Conservation (phyloP, 352 stramenopile genomes). For the Phytophthora vignae region DNA sequence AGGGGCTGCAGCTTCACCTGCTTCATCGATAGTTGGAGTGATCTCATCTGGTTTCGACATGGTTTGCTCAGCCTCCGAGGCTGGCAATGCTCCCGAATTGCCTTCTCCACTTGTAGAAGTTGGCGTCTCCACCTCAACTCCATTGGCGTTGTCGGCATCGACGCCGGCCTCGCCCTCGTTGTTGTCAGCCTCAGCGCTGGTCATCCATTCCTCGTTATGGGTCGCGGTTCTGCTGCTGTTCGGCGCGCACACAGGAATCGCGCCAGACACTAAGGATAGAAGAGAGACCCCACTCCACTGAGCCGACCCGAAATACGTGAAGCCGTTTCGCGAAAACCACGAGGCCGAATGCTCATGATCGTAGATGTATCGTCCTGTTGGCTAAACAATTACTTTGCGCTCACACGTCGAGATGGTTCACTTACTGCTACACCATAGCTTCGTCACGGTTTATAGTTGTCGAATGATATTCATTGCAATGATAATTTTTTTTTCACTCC, state of each 20-base stretch:
- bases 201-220: slow-evolving; percentile 33
- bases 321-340: slow-evolving; percentile 22
- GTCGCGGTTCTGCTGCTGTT: slow-evolving; percentile 2
- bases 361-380: slow-evolving; percentile 13
- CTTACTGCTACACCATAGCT: slow-evolving; percentile 5
- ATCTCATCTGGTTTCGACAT: background rate
- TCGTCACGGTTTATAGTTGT: background rate
- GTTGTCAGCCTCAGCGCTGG: slow-evolving; percentile 17
- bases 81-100: background rate
- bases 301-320: slow-evolving; percentile 18
- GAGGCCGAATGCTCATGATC: background rate
- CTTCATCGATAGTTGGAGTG: background rate
- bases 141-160: no score
- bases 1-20: background rate
- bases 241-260: slow-evolving; percentile 1
- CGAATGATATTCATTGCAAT: background rate
- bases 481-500: slow-evolving; percentile 49
- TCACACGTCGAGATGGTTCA: slow-evolving; percentile 3
- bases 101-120: background rate
- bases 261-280: slow-evolving; percentile 10
- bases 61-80: background rate
- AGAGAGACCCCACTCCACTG: background rate
- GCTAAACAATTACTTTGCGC: slow-evolving; percentile 23
- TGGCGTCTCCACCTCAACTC: background rate
- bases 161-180: slow-evolving; percentile 9